Evolutionary conservation across 2,329 filamentous ascomycete genomes (phyloP).

Genomic region (Pezicula rhizophila): DNA sequence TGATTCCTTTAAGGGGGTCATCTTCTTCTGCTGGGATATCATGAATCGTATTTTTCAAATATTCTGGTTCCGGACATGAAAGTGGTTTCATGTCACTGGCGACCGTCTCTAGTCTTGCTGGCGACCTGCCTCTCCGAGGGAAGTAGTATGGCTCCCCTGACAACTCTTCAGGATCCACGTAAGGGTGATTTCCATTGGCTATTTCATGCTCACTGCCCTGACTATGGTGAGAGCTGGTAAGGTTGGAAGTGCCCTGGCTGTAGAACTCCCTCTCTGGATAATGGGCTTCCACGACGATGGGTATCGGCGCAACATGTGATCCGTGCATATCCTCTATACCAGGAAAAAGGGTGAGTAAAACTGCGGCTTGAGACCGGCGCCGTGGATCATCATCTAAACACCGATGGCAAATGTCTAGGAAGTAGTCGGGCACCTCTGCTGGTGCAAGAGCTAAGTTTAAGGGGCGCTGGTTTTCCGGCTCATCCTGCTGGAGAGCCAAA

Average conservation of each 20-base stretch:
- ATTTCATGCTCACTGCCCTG: slow-evolving; percentile 6
- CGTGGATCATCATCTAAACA: slow-evolving; percentile 74
- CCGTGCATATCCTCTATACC: slow-evolving; percentile 15
- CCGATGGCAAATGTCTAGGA: slow-evolving; percentile 63
- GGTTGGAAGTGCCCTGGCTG: slow-evolving; percentile 5
- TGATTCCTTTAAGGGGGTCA: not conserved
- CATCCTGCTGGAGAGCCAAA: slow-evolving; percentile 78
- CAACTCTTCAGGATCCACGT: slow-evolving; percentile 18
- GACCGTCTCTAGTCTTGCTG: slow-evolving; percentile 11
- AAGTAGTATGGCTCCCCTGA: slow-evolving; percentile 20
- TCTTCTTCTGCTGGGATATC: not conserved
- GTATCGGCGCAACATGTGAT: slow-evolving; percentile 12
- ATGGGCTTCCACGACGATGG: slow-evolving; percentile 24
- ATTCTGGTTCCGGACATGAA: slow-evolving; percentile 4
- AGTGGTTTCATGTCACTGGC: not conserved
- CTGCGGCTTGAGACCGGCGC: slow-evolving; percentile 64
- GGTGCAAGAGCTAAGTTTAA: slow-evolving; percentile 50
- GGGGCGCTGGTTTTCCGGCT: slow-evolving; percentile 78
- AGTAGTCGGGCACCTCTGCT: slow-evolving; percentile 70
- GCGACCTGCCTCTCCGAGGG: slow-evolving; percentile 25
- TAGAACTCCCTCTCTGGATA: slow-evolving; percentile 10
- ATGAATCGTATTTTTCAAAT: not conserved
- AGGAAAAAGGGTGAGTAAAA: slow-evolving; percentile 68
- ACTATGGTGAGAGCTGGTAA: slow-evolving; percentile 9
- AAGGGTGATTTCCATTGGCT: slow-evolving; percentile 15